phyloP scores from a whole-genome alignment of 148 eudicot species.

The Talinum fruticosum region DNA sequence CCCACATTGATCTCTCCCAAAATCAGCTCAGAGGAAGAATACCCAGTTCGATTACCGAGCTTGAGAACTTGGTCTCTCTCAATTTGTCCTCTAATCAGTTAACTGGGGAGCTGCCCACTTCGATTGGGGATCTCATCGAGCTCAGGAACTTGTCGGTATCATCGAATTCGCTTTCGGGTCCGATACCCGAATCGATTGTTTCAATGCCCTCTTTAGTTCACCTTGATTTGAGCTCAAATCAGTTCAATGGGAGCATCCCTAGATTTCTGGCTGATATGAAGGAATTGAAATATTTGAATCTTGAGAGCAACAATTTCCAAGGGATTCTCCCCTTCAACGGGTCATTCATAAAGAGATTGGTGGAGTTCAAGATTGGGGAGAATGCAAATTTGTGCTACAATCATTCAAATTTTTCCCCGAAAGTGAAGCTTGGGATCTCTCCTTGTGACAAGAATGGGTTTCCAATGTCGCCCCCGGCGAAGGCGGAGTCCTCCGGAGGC shows the following conservation, averaged over 20 bases:
- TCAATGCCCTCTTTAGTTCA: slow-evolving; percentile 41
- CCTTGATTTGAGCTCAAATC: slow-evolving; percentile 76
- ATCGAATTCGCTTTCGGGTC: slow-evolving; percentile 56
- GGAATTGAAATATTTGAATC: slow-evolving; percentile 63
- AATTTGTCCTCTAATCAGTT: slow-evolving; percentile 60
- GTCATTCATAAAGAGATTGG: slow-evolving; percentile 52
- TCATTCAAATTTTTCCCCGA: slow-evolving; percentile 40
- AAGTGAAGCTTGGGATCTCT: slow-evolving; percentile 80
- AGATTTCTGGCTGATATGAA: slow-evolving; percentile 52
- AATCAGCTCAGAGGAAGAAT: slow-evolving; percentile 60
- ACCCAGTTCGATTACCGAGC: slow-evolving; percentile 40
- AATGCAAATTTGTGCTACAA: slow-evolving; percentile 77
- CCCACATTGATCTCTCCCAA: slow-evolving; percentile 56
- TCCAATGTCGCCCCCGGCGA: slow-evolving; percentile 64
- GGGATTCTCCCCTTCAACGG: slow-evolving; percentile 85
- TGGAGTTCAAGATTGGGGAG: slow-evolving; percentile 59
- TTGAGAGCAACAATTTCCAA: slow-evolving; percentile 61
- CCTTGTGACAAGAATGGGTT: slow-evolving; percentile 76
- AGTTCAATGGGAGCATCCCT: slow-evolving; percentile 70
- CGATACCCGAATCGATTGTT: slow-evolving; percentile 52
- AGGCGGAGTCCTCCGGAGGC: slow-evolving; percentile 26
- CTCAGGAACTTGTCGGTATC: slow-evolving; percentile 49
- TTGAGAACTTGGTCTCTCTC: slow-evolving; percentile 45
- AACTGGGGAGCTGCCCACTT: slow-evolving; percentile 46
- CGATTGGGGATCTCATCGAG: slow-evolving; percentile 54